Base-by-base conservation (phyloP, 202 grass and related monocot species). In the Sporobolus alterniflorus region DNA sequence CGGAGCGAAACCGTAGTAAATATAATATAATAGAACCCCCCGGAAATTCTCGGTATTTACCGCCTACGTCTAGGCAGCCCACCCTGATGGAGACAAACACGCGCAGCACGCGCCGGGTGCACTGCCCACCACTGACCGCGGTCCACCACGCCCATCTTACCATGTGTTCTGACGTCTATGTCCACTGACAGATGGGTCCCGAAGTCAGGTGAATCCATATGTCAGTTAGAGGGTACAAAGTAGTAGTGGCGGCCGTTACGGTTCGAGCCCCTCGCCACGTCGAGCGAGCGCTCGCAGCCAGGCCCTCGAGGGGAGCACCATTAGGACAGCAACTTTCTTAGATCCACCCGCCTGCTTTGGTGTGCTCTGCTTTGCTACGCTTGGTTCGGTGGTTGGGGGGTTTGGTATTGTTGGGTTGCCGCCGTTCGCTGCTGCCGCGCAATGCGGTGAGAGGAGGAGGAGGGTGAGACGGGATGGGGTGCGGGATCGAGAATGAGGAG, bases 401-500 rank as follows among this genome's bases (percentile, higher is more conserved):
- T 31, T 62, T 69, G 25, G 39, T 61, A 30, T 9, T 76, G 0
- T 9, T 76, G 0, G 44, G 30, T 65, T 14, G 59, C 70, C 31
- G 31, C 24, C 24, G n/a, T n/a, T n/a, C n/a, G 46, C 1, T 3
- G 61, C 69, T 25, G 69, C 68, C 6, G 73, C 46, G 72, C 73
- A 90, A 86, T 90, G 88, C 67, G 24, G 74, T 90, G 76, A 91
- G 76, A 51, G 47, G 22, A 24, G 7, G 18, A 6, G 55, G 83
- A 29, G 36, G 25, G 15, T 30, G 14, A 11, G 17, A 14, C 10
- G 57, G 75, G 59, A 98, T 99, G 93, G 96, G 96, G 62, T 99
- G 96, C 83, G 89, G 91, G 83, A 93, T 99, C 81, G 93, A 99
- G 75, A 94, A 99, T 67, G 93, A 99, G 83, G 93, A 99, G 87